A percentile compares a stretch with the other conserved stretches of the same genome.
Conservation (phyloP, 257 asterid genomes). For the Thymus mandschuricus region DNA sequence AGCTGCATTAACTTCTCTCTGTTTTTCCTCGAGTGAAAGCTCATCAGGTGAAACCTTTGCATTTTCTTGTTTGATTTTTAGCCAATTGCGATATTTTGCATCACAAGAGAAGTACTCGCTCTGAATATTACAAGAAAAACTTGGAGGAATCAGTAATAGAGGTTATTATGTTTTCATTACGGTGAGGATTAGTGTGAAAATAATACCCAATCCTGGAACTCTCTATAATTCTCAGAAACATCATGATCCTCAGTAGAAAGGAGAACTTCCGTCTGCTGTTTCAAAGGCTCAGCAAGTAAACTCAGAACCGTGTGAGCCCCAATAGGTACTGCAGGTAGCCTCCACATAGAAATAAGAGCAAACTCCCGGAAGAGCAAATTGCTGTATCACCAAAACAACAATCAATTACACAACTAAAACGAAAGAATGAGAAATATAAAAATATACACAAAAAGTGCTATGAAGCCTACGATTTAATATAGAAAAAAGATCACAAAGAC, state of each 20-base stretch:
- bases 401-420: slow-evolving; percentile 32
- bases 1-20: slow-evolving; percentile 73
- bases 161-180: slow-evolving; percentile 20
- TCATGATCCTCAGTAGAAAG: slow-evolving; percentile 59
- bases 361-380: slow-evolving; percentile 94
- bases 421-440: not conserved
- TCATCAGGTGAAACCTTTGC: slow-evolving; percentile 67
- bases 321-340: slow-evolving; percentile 88
- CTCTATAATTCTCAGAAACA: slow-evolving; percentile 76
- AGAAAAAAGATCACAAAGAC: not conserved
- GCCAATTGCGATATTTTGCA: slow-evolving; percentile 94
- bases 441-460: slow-evolving; percentile 11
- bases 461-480: not conserved
- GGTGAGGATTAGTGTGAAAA: slow-evolving; percentile 28
- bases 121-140: slow-evolving; percentile 48
- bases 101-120: slow-evolving; percentile 96
- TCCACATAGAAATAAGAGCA: slow-evolving; percentile 97
- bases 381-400: slow-evolving; percentile 51
- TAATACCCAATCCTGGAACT: slow-evolving; percentile 96
- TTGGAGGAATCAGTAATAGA: slow-evolving; percentile 32
- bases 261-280: slow-evolving; percentile 67
- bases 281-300: slow-evolving; percentile 96
- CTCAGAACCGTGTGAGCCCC: slow-evolving; percentile 96
- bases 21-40: slow-evolving; percentile 81
- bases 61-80: slow-evolving; percentile 67